Base-by-base conservation (phyloP, 2,329 filamentous ascomycete species). In the Neonectria punicea region DNA sequence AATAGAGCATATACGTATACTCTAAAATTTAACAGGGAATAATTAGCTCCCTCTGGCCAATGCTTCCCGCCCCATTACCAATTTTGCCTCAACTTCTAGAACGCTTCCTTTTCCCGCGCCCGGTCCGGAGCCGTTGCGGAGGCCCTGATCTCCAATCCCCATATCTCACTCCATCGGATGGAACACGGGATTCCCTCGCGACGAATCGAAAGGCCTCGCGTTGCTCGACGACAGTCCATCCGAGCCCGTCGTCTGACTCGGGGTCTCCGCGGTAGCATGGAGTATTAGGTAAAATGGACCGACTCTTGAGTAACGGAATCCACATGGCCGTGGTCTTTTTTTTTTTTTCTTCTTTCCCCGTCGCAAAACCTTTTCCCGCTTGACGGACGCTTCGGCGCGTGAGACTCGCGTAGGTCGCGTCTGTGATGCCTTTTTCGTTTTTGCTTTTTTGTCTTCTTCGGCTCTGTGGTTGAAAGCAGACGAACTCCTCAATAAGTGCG, bases 221-320 rank as follows among this genome's bases (percentile, higher is more conserved):
- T 58, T 55, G 50, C 58, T 50, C 41, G 43, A 36, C 32, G 43
- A 50, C 56, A 51, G 41, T 55, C 60, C 53, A 49, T 63, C 32
- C 41, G 34, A 25, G 25, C 44, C 32, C 50, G 39, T 64, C 56
- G 61, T 56, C 61, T 64, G 61, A 56, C 56, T 64, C 57, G 50
- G 34, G 14, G 34, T 51, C 55, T 63, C 55, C 61, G 56, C 56
- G 18, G 43, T 22, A 32, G 30, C 46, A 64, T 64, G 53, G 62
- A 14, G 28, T 18, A 66, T 66, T 66, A 66, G 44, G 63, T 66
- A 66, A 66, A 66, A 65, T 66, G 59, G 51, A 66, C 59, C 63
- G 63, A 66, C 59, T 66, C 44, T 57, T 66, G 56, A 54, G 49
- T 63, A 46, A 66, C 43, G 32, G 59, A 63, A 66, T 63, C 63